Percentiles rank a stretch among this genome's conserved stretches.
Conservation (phyloP, 139 green algal species). For the Volvox africanus region DNA sequence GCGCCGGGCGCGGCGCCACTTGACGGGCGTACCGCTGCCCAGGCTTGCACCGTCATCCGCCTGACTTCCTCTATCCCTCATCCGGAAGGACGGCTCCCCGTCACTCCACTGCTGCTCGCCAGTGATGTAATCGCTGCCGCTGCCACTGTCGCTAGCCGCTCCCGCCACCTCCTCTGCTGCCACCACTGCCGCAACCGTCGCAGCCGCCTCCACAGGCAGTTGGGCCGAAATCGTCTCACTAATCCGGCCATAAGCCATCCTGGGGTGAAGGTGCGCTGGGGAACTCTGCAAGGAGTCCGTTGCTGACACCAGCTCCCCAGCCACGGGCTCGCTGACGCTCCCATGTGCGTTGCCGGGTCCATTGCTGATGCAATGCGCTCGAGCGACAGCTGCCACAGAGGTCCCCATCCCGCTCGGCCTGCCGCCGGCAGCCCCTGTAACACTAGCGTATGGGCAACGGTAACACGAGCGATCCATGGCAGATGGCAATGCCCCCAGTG, state of each 20-base stretch:
- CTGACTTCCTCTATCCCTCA: too few species aligned
- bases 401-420: conserved; percentile 2
- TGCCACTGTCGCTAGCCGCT: not conserved
- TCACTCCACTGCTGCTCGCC: conserved; percentile 10
- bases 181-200: not conserved
- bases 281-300: not conserved
- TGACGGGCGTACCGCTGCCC: not conserved
- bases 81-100: not conserved
- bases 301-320: not conserved
- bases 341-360: not conserved
- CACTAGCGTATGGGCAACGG: too few species aligned
- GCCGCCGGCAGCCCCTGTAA: not conserved
- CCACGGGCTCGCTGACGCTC: conserved; percentile 10
- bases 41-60: too few species aligned
- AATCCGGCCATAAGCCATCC: not conserved
- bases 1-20: not conserved
- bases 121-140: not conserved
- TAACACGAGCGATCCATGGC: not conserved
- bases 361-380: not conserved
- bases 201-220: not conserved
- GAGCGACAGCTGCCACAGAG: not conserved
- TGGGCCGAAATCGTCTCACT: not conserved
- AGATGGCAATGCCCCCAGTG: not conserved
- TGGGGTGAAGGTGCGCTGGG: not conserved
- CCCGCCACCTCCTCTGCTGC: not conserved